Conservation (phyloP, 495 filamentous ascomycete species). For the Aspergillus coremiiformis region DNA sequence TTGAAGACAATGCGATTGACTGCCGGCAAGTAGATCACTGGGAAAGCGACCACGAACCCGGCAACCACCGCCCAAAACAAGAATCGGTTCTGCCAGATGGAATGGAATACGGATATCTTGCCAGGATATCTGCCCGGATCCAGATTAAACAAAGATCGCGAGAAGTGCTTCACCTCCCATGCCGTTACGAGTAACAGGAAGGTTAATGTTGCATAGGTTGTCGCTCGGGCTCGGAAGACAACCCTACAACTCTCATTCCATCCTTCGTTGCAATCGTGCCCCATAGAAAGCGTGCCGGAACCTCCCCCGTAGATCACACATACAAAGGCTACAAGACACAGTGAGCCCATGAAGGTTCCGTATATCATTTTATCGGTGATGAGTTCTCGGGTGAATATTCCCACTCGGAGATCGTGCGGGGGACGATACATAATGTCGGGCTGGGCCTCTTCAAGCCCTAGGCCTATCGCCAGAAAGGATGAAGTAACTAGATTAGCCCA, state of each 20-base stretch:
- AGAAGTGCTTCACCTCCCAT: slow-evolving; percentile 69
- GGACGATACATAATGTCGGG: slow-evolving; percentile 63
- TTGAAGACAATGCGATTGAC: slow-evolving; percentile 67
- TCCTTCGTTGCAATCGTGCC: slow-evolving; percentile 56
- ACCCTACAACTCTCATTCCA: slow-evolving; percentile 48
- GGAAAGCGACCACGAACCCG: slow-evolving; percentile 61
- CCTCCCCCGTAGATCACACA: slow-evolving; percentile 60
- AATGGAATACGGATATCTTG: slow-evolving; percentile 51
- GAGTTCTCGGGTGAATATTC: slow-evolving; percentile 66
- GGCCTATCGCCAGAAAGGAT: slow-evolving; percentile 65
- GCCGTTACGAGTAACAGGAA: slow-evolving; percentile 66
- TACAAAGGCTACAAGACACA: slow-evolving; percentile 61
- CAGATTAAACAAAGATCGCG: slow-evolving; percentile 61
- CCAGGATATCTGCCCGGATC: slow-evolving; percentile 40
- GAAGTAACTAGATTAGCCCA: slow-evolving; percentile 78
- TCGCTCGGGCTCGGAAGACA: slow-evolving; percentile 70
- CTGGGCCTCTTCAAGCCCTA: slow-evolving; percentile 62
- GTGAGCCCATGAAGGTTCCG: slow-evolving; percentile 58
- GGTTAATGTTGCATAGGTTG: slow-evolving; percentile 69
- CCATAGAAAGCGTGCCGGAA: slow-evolving; percentile 51
- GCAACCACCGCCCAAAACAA: slow-evolving; percentile 66
- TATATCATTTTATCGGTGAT: slow-evolving; percentile 69
- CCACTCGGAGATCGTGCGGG: slow-evolving; percentile 56
- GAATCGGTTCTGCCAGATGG: slow-evolving; percentile 64
- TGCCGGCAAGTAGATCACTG: slow-evolving; percentile 64